Percentiles rank a stretch among this genome's conserved stretches.
phyloP scores from a whole-genome alignment of 73 alveolate genomes.

The Paramecium pentaurelia region DNA sequence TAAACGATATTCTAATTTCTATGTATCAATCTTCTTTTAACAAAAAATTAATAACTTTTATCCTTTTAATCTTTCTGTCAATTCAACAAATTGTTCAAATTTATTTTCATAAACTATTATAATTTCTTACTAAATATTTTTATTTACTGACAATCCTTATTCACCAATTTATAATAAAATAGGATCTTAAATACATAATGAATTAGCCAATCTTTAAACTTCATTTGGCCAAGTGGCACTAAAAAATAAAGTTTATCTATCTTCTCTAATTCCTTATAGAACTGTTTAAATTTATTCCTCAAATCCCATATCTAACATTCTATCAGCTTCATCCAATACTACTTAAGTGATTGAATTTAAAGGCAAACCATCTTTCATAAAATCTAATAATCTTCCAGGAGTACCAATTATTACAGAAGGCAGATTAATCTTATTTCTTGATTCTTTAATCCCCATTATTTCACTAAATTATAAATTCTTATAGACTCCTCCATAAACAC shows the following conservation, averaged over 20 bases:
- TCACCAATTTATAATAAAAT: constrained; percentile 64
- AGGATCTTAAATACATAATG: constrained; percentile 46
- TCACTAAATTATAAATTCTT: constrained; percentile 68
- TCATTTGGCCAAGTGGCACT: constrained; percentile 73
- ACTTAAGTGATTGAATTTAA: constrained; percentile 65
- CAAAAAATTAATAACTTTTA: constrained; percentile 77
- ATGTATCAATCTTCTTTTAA: constrained; percentile 71
- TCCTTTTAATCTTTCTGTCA: constrained; percentile 33
- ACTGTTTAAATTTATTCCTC: constrained; percentile 69
- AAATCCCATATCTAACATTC: constrained; percentile 92
- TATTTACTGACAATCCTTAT: constrained; percentile 67
- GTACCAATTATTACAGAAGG: constrained; percentile 79
- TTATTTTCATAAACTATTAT: constrained; percentile 29
- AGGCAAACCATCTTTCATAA: constrained; percentile 66
- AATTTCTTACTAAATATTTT: constrained; percentile 6
- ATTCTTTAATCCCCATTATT: constrained; percentile 66
- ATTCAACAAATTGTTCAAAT: constrained; percentile 18
- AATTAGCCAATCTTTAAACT: constrained; percentile 63
- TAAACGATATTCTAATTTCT: constrained; percentile 69
- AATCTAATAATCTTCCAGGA: constrained; percentile 86
- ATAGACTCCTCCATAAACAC: constrained; percentile 30
- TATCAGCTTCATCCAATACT: constrained; percentile 84
- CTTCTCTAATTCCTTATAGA: constrained; percentile 44
- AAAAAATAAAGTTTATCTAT: constrained; percentile 54
- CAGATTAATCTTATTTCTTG: constrained; percentile 44